Percentiles rank a stretch among this genome's conserved stretches.
Evolutionary conservation across 129 eudicot genomes (phyloP).

Genomic region (Ambrosia trifida): DNA sequence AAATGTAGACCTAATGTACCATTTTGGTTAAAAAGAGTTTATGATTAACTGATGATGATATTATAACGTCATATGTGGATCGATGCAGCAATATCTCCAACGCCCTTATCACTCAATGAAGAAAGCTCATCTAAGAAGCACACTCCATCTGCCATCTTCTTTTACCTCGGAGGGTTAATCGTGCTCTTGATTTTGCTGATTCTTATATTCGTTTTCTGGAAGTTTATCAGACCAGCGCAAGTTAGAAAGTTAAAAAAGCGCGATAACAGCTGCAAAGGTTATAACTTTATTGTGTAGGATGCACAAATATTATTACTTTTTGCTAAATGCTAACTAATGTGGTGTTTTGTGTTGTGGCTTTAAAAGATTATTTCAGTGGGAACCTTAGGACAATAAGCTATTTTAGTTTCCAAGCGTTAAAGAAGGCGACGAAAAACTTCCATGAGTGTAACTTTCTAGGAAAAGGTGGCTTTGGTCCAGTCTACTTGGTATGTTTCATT

Average conservation of each 20-base stretch:
- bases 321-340: conserved; percentile 3
- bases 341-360: conserved; percentile 14
- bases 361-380: conserved; percentile 42
- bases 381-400: conserved; percentile 50
- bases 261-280: conserved; percentile 36
- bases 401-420: conserved; percentile 46
- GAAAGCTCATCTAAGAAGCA: conserved; percentile 35
- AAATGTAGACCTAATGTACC: background rate
- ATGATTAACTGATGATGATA: conserved; percentile 2
- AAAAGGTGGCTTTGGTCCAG: conserved; percentile 72
- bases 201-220: conserved; percentile 42
- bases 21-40: background rate
- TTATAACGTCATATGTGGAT: background rate
- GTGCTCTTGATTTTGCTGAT: conserved; percentile 44
- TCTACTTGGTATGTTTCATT: conserved; percentile 46
- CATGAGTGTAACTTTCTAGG: conserved; percentile 60
- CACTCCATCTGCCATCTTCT: conserved; percentile 28
- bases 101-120: conserved; percentile 25
- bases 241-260: conserved; percentile 19
- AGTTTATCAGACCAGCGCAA: conserved; percentile 32
- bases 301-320: background rate
- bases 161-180: conserved; percentile 52
- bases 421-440: conserved; percentile 68
- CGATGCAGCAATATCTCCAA: conserved; percentile 35
- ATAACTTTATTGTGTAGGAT: background rate